phyloP scores from a whole-genome alignment of 2,329 filamentous ascomycete species.

The Curvularia spicifera region DNA sequence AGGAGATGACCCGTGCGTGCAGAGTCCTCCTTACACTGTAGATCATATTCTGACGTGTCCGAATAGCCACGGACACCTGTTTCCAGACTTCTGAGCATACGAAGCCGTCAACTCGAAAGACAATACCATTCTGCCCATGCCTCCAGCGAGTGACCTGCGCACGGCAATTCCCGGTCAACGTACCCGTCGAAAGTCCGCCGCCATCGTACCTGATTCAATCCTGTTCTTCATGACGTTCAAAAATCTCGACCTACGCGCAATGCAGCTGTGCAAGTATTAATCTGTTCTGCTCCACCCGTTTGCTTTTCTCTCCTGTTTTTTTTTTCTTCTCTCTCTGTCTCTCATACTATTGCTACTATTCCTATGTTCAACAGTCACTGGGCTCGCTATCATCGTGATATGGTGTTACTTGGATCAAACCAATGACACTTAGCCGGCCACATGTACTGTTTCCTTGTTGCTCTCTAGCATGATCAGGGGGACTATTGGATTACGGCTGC shows the following conservation, averaged over 20 bases:
- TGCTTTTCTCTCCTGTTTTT: background rate
- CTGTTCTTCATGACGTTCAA: slow-evolving; percentile 6
- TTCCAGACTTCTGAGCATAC: slow-evolving; percentile 41
- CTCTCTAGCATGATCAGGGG: background rate
- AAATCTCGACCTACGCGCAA: slow-evolving; percentile 3
- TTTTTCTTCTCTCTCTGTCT: background rate
- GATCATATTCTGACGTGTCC: slow-evolving; percentile 42
- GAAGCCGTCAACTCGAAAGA: slow-evolving; percentile 7
- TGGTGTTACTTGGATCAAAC: slow-evolving; percentile 1
- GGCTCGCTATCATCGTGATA: background rate
- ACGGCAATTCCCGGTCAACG: slow-evolving; percentile 15
- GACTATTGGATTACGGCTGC: background rate
- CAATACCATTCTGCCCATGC: slow-evolving; percentile 12
- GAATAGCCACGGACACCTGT: slow-evolving; percentile 45
- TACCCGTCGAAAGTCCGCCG: slow-evolving; percentile 14
- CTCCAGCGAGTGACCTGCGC: slow-evolving; percentile 11
- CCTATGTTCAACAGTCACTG: background rate
- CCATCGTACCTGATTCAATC: slow-evolving; percentile 8
- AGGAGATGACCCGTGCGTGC: slow-evolving; percentile 84
- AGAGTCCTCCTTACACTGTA: slow-evolving; percentile 33
- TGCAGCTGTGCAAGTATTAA: background rate
- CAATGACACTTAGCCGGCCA: background rate
- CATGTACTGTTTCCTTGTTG: background rate
- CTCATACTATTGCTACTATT: slow-evolving; percentile 3
- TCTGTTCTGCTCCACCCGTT: background rate